A percentile compares a stretch with the other conserved stretches of the same genome.
phyloP scores from a whole-genome alignment of 1,284 basidiomycete species.

The Heterobasidion annosum region DNA sequence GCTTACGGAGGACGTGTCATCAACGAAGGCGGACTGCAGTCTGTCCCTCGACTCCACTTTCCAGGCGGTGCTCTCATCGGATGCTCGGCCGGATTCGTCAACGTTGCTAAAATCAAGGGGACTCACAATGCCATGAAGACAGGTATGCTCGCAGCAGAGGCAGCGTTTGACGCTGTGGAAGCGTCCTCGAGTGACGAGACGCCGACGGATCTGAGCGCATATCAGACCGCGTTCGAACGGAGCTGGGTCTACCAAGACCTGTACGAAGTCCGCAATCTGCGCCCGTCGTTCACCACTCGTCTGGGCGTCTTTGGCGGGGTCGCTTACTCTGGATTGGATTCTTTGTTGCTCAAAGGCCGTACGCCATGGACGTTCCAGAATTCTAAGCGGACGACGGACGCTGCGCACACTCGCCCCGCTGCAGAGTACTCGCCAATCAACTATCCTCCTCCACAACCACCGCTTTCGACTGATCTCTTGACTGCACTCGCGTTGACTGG shows the following conservation, averaged over 20 bases:
- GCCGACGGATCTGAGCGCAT: conserved; percentile 65
- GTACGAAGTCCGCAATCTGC: conserved; percentile 86
- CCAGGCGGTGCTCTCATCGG: conserved; percentile 94
- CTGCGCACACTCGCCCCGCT: conserved; percentile 65
- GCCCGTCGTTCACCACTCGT: conserved; percentile 84
- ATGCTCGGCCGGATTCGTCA: conserved; percentile 94
- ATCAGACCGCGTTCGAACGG: conserved; percentile 65
- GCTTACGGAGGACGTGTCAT: conserved; percentile 90
- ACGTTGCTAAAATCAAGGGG: conserved; percentile 99
- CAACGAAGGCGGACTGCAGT: conserved; percentile 94
- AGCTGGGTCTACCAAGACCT: conserved; percentile 91
- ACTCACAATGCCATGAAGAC: conserved; percentile 99
- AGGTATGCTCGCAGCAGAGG: conserved; percentile 94
- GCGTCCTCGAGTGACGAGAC: conserved; percentile 16
- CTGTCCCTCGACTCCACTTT: conserved; percentile 87
- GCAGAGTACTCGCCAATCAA: conserved; percentile 72
- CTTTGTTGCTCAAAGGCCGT: conserved; percentile 77
- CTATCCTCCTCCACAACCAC: conserved; percentile 87
- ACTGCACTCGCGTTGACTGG: conserved; percentile 89
- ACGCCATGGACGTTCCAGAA: conserved; percentile 91
- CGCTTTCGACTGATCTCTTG: conserved; percentile 90
- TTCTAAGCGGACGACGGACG: conserved; percentile 48
- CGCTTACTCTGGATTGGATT: conserved; percentile 86
- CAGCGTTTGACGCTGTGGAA: conserved; percentile 63
- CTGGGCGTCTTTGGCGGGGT: conserved; percentile 89